Evolutionary conservation across 2,329 filamentous ascomycete genomes (phyloP), one percentile per base, ranked within the genome.

Genomic region (Fusarium keratoplasticum): DNA sequence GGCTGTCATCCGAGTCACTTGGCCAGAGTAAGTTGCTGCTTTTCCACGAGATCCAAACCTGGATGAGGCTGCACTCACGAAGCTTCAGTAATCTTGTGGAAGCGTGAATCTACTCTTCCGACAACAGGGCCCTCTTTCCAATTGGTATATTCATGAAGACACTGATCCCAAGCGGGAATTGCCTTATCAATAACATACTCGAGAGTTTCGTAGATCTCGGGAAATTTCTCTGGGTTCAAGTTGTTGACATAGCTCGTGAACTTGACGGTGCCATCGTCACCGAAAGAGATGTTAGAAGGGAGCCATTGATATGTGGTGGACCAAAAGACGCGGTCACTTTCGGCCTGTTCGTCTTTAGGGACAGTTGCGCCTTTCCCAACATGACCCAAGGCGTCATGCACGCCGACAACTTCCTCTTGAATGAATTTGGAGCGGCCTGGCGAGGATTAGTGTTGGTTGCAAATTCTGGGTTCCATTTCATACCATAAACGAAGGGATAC

Each of bases 181-280:
- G 55, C 47, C 14, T 54, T 69, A 14, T 65, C 44, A 0, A 70
- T 69, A 16, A 61, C 25, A 6, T 22, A 29, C 18, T 70, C 67
- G 0, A 70, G 9, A 1, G 50, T 52, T 10, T 14, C 33, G 13
- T 69, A 67, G 4, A 67, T 27, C 2, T 36, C 20, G 9, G 63
- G 14, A 25, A 57, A 67, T 22, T 44, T 62, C 10, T 18, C 25
- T 2, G 57, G 50, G 29, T 67, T 64, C 8, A 69, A 40, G 25
- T 67, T 69, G 11, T 62, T 62, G 9, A 62, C 58, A 16, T 69
- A 62, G 14, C 67, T 69, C 0, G 35, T 62, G n/a, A 44, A 42
- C 11, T 36, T 27, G 29, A 29, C 25, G 36, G 55, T 64, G 2
- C 61, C 61, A 25, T 65, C 35, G 0, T 60, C 35, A 0, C 25